Conservation (phyloP, 768 basidiomycete genomes). For the Mycena galopus region DNA sequence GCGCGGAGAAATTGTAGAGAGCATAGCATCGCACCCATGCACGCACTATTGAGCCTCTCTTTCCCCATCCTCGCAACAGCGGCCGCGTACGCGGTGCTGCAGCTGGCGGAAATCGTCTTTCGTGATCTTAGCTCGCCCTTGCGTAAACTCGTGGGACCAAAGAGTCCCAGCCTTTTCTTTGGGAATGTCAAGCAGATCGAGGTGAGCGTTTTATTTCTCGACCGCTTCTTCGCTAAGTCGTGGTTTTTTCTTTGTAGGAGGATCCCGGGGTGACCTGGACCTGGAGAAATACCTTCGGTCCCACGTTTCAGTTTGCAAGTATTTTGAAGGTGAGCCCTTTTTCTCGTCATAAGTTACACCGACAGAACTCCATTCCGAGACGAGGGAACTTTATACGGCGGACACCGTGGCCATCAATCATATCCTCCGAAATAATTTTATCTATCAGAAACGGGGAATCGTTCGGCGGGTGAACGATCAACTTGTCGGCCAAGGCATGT, state of each 20-base stretch:
- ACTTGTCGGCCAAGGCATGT: slow-evolving; percentile 1
- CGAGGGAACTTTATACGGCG: background rate
- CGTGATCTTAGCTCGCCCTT: slow-evolving; percentile 9
- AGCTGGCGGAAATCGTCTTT: background rate
- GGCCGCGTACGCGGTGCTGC: background rate
- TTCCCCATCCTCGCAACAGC: slow-evolving; percentile 11
- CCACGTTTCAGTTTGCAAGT: slow-evolving; percentile 11
- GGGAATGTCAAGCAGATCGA: slow-evolving; percentile 17
- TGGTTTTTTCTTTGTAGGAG: background rate
- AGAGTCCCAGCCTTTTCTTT: slow-evolving; percentile 1
- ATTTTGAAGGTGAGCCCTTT: background rate
- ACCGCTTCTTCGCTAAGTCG: background rate
- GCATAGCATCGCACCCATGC: background rate
- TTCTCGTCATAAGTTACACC: background rate
- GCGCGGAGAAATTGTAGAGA: background rate
- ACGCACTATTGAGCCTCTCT: background rate
- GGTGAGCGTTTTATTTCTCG: background rate
- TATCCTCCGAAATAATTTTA: background rate
- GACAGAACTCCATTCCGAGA: background rate
- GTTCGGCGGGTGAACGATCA: background rate
- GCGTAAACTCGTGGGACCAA: slow-evolving; percentile 6
- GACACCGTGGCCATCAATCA: slow-evolving; percentile 6
- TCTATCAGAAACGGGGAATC: slow-evolving; percentile 2
- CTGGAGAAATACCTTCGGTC: slow-evolving; percentile 10
- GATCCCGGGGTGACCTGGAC: background rate